Conservation (phyloP, 176 grass and related monocot species). For the Elaeis guineensis region DNA sequence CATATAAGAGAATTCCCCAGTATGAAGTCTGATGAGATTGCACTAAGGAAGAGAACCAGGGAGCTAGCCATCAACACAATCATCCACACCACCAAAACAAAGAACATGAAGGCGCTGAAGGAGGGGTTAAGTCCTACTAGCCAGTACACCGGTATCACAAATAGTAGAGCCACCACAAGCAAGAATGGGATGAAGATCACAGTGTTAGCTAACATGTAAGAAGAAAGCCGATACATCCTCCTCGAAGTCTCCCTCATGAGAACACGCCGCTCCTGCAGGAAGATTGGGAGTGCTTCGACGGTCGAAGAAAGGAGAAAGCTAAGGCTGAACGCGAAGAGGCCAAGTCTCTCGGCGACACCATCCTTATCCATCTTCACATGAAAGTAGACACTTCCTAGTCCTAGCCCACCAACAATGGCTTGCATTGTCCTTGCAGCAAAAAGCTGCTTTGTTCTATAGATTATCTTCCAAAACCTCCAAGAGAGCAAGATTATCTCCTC, state of each 20-base stretch:
- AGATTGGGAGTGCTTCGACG: slow-evolving; percentile 66
- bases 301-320: slow-evolving; percentile 96
- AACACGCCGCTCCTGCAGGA: slow-evolving; percentile 79
- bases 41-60: slow-evolving; percentile 77
- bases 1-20: slow-evolving; percentile 81
- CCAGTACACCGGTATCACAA: slow-evolving; percentile 60
- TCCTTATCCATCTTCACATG: slow-evolving; percentile 28
- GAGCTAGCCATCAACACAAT: slow-evolving; percentile 85
- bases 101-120: slow-evolving; percentile 44
- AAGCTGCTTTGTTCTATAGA: slow-evolving; percentile 56
- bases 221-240: slow-evolving; percentile 13
- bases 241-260: slow-evolving; percentile 70
- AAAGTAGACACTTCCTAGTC: slow-evolving; percentile 81
- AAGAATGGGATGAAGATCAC: slow-evolving; percentile 80
- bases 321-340: slow-evolving; percentile 88
- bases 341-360: slow-evolving; percentile 57
- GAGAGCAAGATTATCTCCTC: slow-evolving; percentile 53
- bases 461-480: slow-evolving; percentile 64
- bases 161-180: slow-evolving; percentile 61
- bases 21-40: slow-evolving; percentile 72
- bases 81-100: slow-evolving; percentile 74
- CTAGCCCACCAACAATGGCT: slow-evolving; percentile 56
- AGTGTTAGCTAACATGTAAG: slow-evolving; percentile 67
- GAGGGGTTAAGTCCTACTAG: slow-evolving; percentile 56
- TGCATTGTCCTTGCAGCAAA: slow-evolving; percentile 70